Base-by-base conservation (phyloP, 139 green algal genomes). In the Chlorella sp. region DNA sequence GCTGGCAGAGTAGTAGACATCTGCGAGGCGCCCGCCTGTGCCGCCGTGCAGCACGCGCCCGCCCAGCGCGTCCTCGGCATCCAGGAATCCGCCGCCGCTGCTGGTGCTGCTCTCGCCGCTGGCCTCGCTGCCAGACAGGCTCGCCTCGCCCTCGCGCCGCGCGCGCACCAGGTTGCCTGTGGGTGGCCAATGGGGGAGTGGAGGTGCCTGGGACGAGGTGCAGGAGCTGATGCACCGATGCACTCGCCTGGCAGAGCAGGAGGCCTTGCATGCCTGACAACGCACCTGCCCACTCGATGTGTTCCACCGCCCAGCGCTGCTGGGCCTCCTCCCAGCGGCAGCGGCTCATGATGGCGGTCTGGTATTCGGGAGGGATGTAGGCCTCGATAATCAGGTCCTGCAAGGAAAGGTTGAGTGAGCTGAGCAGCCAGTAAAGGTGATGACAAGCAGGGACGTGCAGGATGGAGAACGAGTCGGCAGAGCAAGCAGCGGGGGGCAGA, bases 201-300 rank as follows among this genome's bases (percentile, higher is more conserved):
- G n/a, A n/a, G n/a, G n/a, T n/a, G n/a, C n/a, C n/a, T n/a, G n/a
- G n/a, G n/a, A n/a, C n/a, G n/a, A n/a, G n/a, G n/a, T n/a, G n/a
- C n/a, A n/a, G n/a, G n/a, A n/a, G n/a, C n/a, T n/a, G n/a, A n/a
- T n/a, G n/a, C n/a, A n/a, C n/a, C n/a, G n/a, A n/a, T n/a, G n/a
- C n/a, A n/a, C n/a, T n/a, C n/a, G n/a, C n/a, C n/a, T n/a, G n/a
- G n/a, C n/a, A n/a, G n/a, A n/a, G n/a, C n/a, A n/a, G n/a, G n/a
- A n/a, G n/a, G n/a, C n/a, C n/a, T n/a, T n/a, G n/a, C n/a, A n/a
- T n/a, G n/a, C n/a, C n/a, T n/a, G n/a, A n/a, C n/a, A n/a, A n/a
- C n/a, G n/a, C n/a, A n/a, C n/a, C n/a, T 2, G 72, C 72, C 60
- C 72, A 78, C 60, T 78, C 60, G 3, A 78, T 45, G 60, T 78